Conservation (phyloP, 345 rosid genomes). For the Camelina hispida region DNA sequence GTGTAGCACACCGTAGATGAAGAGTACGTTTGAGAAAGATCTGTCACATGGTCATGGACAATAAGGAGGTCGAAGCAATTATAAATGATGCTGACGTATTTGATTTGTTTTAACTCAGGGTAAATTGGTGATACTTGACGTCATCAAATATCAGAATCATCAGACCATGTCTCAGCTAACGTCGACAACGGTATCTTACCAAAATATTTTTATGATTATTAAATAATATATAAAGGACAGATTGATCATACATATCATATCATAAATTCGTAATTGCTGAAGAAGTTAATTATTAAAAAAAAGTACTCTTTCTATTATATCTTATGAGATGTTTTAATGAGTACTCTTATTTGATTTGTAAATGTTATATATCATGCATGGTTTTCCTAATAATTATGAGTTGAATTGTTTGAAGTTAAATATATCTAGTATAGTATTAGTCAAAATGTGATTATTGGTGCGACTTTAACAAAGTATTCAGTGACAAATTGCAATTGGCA, state of each 20-base stretch:
- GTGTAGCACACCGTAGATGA: constrained; percentile 25
- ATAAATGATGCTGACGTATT: constrained; percentile 44
- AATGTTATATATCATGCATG: neutral
- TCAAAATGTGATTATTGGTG: constrained; percentile 37
- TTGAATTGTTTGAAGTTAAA: neutral
- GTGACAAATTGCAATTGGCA: constrained; percentile 22
- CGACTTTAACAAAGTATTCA: constrained; percentile 28
- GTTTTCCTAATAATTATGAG: neutral
- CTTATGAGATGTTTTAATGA: neutral
- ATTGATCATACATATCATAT: neutral
- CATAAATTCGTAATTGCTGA: neutral
- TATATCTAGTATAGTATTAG: neutral
- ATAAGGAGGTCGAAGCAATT: neutral
- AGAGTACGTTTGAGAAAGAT: neutral
- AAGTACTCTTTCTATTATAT: too few species aligned
- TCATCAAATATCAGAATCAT: constrained; percentile 36
- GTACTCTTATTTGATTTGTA: neutral
- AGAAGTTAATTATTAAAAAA: too few species aligned
- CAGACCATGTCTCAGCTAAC: constrained; percentile 40
- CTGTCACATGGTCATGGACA: constrained; percentile 31
- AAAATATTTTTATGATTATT: neutral
- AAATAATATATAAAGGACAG: neutral
- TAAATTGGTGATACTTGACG: constrained; percentile 41
- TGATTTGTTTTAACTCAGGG: constrained; percentile 16
- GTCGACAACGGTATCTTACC: constrained; percentile 40